phyloP scores from a whole-genome alignment of 345 rosid species.

The Bretschneidera sinensis region DNA sequence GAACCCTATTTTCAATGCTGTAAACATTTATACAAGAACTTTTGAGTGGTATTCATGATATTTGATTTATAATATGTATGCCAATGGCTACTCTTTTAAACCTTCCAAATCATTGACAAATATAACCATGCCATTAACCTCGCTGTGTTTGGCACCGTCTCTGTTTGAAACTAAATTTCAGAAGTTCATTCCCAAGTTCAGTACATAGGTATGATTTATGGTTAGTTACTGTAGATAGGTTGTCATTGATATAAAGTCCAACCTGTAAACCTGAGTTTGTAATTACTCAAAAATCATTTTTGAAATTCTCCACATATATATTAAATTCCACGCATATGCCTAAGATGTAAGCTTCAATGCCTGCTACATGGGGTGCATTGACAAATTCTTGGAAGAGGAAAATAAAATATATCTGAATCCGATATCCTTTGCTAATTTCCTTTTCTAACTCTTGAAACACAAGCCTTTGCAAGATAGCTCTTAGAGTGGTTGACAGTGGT shows the following conservation, averaged over 20 bases:
- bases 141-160: not conserved
- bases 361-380: slow-evolving; percentile 6
- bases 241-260: slow-evolving; percentile 1
- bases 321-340: slow-evolving; percentile 8
- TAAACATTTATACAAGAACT: not conserved
- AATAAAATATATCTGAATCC: not conserved
- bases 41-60: slow-evolving; percentile 2
- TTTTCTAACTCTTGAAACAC: slow-evolving; percentile 1
- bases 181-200: slow-evolving; percentile 1
- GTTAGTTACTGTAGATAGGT: slow-evolving; percentile 2
- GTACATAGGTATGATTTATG: not conserved
- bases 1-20: no score
- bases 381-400: slow-evolving; percentile 9
- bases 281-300: slow-evolving; percentile 3
- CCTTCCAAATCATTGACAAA: not conserved
- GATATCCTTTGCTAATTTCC: slow-evolving; percentile 6
- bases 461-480: slow-evolving; percentile 10
- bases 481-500: slow-evolving; percentile 3
- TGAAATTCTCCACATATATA: slow-evolving; percentile 10
- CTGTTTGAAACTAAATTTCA: not conserved
- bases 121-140: not conserved
- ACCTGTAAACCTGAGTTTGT: slow-evolving; percentile 4
- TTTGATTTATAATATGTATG: not conserved
- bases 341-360: slow-evolving; percentile 9
- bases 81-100: not conserved